Evolutionary conservation across 2,329 filamentous ascomycete genomes (phyloP).

Genomic region (Dothistroma septosporum): DNA sequence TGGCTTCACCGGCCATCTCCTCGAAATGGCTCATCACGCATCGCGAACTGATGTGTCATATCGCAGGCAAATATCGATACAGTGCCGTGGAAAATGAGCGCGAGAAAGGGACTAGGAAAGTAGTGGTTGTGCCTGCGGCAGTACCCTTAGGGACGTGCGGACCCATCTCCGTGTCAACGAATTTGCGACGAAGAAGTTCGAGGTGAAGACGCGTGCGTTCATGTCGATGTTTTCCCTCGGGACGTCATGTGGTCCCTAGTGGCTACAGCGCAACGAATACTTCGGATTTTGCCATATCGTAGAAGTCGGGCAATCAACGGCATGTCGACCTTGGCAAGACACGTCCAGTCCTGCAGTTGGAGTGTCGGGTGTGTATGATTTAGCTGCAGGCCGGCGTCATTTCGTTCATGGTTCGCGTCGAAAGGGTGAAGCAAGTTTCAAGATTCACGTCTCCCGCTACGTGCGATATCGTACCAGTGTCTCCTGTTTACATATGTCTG

Average conservation of each 20-base stretch:
- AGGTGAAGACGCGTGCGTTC: background rate
- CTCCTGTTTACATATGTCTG: background rate
- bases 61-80: background rate
- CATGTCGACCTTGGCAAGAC: background rate
- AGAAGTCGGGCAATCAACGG: background rate
- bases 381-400: background rate
- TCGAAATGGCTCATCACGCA: conserved; percentile 16
- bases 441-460: background rate
- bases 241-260: background rate
- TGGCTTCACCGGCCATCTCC: conserved; percentile 10
- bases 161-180: background rate
- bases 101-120: background rate
- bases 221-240: background rate
- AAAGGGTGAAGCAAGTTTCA: background rate
- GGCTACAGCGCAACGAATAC: background rate
- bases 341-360: too few species aligned
- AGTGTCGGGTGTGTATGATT: background rate
- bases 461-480: background rate
- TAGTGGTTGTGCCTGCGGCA: background rate
- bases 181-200: background rate
- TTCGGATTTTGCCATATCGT: background rate
- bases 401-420: background rate
- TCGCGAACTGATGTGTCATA: conserved; percentile 4
- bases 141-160: background rate
- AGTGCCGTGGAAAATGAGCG: background rate